Percentiles rank a stretch among this genome's conserved stretches.
Evolutionary conservation across 2,329 filamentous ascomycete species (phyloP).

Genomic region (Mycosphaerelloides madeirae): DNA sequence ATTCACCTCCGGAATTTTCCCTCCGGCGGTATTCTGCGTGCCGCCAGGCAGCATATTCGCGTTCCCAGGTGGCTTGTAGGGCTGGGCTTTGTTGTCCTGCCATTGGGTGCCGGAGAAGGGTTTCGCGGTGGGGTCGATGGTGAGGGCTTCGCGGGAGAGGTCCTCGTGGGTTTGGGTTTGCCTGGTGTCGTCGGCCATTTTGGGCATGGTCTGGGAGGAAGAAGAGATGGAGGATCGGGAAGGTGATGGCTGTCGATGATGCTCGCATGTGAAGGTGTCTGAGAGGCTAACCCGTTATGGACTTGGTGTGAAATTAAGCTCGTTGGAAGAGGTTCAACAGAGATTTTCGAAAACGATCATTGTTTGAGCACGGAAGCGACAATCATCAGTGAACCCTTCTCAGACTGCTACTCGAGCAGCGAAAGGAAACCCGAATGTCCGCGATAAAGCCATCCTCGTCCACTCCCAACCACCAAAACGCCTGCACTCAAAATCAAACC

Average conservation of each 20-base stretch:
- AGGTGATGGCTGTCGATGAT: not conserved
- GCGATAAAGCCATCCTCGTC: no score
- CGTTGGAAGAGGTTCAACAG: no score
- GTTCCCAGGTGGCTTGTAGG: slow-evolving; percentile 38
- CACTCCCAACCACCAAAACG: no score
- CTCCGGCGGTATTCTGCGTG: slow-evolving; percentile 58
- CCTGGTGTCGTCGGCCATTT: slow-evolving; percentile 46
- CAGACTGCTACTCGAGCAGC: no score
- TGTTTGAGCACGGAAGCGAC: no score
- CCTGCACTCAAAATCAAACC: no score
- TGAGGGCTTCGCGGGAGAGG: slow-evolving; percentile 29
- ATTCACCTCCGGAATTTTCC: slow-evolving; percentile 53
- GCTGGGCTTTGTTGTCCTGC: slow-evolving; percentile 22
- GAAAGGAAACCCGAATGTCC: no score
- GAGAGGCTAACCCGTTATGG: not conserved
- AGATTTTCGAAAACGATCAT: no score
- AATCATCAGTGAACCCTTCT: no score
- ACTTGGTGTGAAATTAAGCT: no score
- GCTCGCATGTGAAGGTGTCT: not conserved
- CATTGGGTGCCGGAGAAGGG: slow-evolving; percentile 34
- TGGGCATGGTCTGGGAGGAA: slow-evolving; percentile 7
- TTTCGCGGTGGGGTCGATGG: slow-evolving; percentile 28
- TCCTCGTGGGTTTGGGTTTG: slow-evolving; percentile 24
- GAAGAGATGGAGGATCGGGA: not conserved
- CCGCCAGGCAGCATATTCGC: slow-evolving; percentile 54